Percentiles rank a stretch among this genome's conserved stretches.
Conservation (phyloP, 331 rosid species). For the Erythrophleum ivorense region DNA sequence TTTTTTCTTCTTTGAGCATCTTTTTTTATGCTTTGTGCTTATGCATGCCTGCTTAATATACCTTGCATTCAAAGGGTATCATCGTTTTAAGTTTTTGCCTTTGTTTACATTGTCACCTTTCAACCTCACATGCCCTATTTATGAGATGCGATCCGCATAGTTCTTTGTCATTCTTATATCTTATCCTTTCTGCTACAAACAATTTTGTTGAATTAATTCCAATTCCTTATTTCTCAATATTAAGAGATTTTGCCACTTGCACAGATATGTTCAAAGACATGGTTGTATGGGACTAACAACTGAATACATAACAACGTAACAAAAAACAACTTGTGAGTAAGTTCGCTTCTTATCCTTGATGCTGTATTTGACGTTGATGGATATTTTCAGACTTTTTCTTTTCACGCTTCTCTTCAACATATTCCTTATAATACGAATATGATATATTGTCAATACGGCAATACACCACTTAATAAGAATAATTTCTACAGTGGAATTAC, state of each 20-base stretch:
- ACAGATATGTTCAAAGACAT: neutral
- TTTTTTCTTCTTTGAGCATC: conserved; percentile 5
- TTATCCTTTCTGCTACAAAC: neutral
- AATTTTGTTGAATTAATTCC: neutral
- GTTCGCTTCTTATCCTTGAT: neutral
- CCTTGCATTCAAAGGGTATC: conserved; percentile 14
- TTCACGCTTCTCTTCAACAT: neutral
- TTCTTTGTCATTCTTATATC: neutral
- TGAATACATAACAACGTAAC: neutral
- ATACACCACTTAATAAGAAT: neutral
- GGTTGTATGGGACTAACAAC: neutral
- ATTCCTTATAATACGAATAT: neutral
- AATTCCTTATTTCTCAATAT: neutral
- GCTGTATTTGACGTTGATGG: neutral
- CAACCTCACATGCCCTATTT: conserved; percentile 42
- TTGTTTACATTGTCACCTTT: conserved; percentile 30
- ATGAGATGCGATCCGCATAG: neutral
- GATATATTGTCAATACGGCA: neutral
- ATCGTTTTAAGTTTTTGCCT: conserved; percentile 8
- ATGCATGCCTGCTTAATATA: neutral
- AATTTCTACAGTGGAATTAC: too few species aligned
- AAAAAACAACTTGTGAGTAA: neutral
- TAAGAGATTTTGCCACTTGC: neutral
- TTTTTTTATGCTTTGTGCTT: conserved; percentile 21
- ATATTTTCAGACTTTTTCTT: neutral